Conservation (phyloP, 176 grass and related monocot species). For the Ensete ventricosum region DNA sequence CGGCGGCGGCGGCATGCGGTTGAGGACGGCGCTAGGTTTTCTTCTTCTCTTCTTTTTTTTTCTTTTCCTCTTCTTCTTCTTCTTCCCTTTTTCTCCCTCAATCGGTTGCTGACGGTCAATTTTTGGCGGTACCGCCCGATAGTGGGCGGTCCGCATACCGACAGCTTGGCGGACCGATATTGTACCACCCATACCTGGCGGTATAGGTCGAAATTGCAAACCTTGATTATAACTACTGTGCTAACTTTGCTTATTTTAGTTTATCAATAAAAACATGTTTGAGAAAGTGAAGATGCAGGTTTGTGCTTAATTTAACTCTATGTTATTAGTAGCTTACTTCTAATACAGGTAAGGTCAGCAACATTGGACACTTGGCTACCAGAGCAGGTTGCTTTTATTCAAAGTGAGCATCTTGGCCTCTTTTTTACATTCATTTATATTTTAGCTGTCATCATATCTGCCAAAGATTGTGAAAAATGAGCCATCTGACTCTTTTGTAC, state of each 20-base stretch:
- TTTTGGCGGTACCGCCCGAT: too few relatives aligned
- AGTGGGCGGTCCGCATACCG: too few relatives aligned
- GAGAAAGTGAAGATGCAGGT: neutral
- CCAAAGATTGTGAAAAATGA: neutral
- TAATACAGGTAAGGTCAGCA: conserved; percentile 12
- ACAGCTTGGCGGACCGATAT: too few relatives aligned
- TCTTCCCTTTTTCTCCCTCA: too few relatives aligned
- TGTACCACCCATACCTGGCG: too few relatives aligned
- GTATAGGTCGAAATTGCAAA: too few relatives aligned
- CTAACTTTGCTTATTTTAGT: neutral
- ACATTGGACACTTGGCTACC: conserved; percentile 17
- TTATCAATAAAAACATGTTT: neutral
- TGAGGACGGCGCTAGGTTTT: too few relatives aligned
- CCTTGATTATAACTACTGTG: neutral
- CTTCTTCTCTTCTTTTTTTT: too few relatives aligned
- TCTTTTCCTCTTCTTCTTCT: too few relatives aligned
- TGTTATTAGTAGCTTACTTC: neutral
- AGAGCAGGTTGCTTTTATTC: conserved; percentile 13
- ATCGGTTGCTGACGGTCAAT: too few relatives aligned
- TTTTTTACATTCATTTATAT: neutral
- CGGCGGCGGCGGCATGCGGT: too few relatives aligned
- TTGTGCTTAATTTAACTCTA: neutral
- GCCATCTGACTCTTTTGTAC: neutral
- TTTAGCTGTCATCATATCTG: neutral
- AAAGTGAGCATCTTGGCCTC: neutral